These are phyloP conservation scores for Cytospora mali DNA, from an alignment of 2,329 filamentous ascomycete genomes.

Conservation along the genomic window DNA sequence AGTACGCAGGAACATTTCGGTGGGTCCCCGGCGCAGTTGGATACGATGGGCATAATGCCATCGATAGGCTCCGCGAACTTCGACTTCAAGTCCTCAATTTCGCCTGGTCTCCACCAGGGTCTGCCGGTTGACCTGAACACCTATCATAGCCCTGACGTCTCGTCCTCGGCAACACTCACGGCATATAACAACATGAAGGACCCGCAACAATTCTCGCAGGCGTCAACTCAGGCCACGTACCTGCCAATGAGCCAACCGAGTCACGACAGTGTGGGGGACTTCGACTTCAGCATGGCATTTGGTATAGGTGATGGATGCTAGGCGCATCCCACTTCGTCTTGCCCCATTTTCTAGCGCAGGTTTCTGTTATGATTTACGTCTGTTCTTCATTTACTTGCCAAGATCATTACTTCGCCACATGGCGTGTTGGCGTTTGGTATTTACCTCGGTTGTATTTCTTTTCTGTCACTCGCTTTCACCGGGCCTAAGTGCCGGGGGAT, in stretches of 20 bases:
- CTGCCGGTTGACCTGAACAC: slow-evolving; percentile 29
- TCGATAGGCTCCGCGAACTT: slow-evolving; percentile 35
- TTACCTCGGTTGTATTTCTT: not conserved
- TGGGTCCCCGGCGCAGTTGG: slow-evolving; percentile 11
- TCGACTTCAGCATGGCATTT: slow-evolving; percentile 23
- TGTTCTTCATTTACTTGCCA: not conserved
- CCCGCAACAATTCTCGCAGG: slow-evolving; percentile 20
- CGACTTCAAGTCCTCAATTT: slow-evolving; percentile 24
- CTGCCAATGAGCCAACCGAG: slow-evolving; percentile 3
- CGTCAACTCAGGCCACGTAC: slow-evolving; percentile 4
- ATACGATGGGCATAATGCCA: slow-evolving; percentile 27
- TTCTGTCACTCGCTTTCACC: slow-evolving; percentile 10
- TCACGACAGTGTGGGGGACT: slow-evolving; percentile 17
- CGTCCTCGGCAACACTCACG: slow-evolving; percentile 34
- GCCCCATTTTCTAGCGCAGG: not conserved
- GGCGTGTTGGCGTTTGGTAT: slow-evolving; percentile 6
- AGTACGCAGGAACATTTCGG: slow-evolving; percentile 19
- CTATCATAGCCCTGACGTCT: slow-evolving; percentile 33
- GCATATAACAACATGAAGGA: slow-evolving; percentile 30
- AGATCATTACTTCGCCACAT: not conserved
- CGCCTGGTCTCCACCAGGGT: slow-evolving; percentile 25
- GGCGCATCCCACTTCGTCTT: not conserved
- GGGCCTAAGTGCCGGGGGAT: not conserved
- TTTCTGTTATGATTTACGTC: slow-evolving; percentile 11
- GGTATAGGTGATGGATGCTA: not conserved